phyloP scores from a whole-genome alignment of 225 moss, liverwort and hornwort genomes.

The Pseudoscleropodium purum region DNA sequence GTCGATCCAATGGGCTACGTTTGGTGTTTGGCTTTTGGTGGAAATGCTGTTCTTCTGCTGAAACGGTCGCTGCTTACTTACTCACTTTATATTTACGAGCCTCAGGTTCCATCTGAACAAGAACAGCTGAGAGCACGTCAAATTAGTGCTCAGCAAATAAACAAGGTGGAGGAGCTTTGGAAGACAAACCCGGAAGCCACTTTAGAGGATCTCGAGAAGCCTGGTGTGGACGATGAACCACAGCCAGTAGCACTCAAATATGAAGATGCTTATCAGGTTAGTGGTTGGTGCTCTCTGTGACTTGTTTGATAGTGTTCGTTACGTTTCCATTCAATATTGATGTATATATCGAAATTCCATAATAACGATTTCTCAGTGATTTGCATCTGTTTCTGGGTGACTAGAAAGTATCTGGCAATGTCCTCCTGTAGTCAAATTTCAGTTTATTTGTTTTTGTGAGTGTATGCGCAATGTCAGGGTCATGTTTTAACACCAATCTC shows the following conservation, averaged over 20 bases:
- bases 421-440: neutral
- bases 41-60: neutral
- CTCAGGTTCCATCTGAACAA: slow-evolving; percentile 97
- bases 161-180: slow-evolving; percentile 99
- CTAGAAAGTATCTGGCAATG: neutral
- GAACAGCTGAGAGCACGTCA: slow-evolving; percentile 94
- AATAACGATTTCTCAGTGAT: neutral
- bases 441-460: neutral
- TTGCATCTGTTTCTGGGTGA: neutral
- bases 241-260: slow-evolving; percentile 90
- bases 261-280: slow-evolving; percentile 97
- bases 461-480: neutral
- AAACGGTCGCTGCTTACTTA: neutral
- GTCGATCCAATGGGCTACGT: neutral
- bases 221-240: slow-evolving; percentile 97
- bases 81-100: neutral
- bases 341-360: neutral
- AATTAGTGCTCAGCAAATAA: slow-evolving; percentile 99
- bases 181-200: slow-evolving; percentile 89
- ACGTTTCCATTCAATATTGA: neutral
- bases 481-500: neutral
- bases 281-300: neutral
- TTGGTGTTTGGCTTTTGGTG: neutral
- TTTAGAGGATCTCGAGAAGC: slow-evolving; percentile 96
- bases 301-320: neutral